Evolutionary conservation across 129 eudicot genomes (phyloP).

Genomic region (Saussurea involucrata): DNA sequence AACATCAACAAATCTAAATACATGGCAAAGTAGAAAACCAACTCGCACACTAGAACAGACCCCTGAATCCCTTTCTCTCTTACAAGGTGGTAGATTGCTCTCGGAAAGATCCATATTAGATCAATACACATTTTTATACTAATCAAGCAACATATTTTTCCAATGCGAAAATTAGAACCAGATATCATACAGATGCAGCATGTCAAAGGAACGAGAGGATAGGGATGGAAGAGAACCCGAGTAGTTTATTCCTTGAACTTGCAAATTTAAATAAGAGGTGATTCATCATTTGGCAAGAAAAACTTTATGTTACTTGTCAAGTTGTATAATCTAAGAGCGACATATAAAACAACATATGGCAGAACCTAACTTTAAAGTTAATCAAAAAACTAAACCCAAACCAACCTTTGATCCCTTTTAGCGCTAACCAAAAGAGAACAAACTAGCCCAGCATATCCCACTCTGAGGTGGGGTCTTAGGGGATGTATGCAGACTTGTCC

Average conservation of each 20-base stretch:
- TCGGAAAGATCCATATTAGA: neutral
- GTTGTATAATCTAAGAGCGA: neutral
- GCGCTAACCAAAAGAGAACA: neutral
- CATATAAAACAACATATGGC: neutral
- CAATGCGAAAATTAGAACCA: neutral
- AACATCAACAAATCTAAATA: conserved; percentile 22
- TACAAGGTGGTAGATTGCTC: neutral
- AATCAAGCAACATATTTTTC: conserved; percentile 3
- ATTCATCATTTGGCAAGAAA: neutral
- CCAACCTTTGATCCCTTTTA: neutral
- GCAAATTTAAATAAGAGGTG: neutral
- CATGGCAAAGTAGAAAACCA: conserved; percentile 12
- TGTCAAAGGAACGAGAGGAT: neutral
- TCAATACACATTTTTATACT: neutral
- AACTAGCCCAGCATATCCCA: neutral
- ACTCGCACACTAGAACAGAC: conserved; percentile 7
- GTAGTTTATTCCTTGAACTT: neutral
- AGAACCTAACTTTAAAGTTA: neutral
- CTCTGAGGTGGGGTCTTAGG: neutral
- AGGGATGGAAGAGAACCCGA: neutral
- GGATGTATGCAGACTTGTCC: neutral
- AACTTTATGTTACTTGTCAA: neutral
- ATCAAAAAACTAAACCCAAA: neutral
- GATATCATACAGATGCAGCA: conserved; percentile 8
- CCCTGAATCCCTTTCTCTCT: neutral